These are phyloP conservation scores for Zelonia costaricensis DNA, from an alignment of 208 protist genomes.

Conservation along the genomic window DNA sequence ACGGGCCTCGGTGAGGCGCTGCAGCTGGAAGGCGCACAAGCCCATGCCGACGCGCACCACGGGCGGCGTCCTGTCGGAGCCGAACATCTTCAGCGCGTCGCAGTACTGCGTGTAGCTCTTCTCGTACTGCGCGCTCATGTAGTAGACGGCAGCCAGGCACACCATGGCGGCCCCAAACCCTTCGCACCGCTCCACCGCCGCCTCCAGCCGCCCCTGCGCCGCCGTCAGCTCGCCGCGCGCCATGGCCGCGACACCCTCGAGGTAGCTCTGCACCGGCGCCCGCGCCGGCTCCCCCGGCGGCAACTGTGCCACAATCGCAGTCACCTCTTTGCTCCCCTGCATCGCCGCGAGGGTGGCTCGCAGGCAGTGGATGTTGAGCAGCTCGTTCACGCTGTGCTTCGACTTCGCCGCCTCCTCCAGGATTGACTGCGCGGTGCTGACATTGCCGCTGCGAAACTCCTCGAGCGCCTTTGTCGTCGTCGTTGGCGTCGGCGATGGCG, in stretches of 20 bases:
- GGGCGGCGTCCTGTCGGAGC: constrained; percentile 50
- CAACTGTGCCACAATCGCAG: constrained; percentile 12
- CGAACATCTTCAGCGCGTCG: constrained; percentile 62
- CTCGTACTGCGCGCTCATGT: constrained; percentile 63
- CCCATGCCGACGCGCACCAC: constrained; percentile 86
- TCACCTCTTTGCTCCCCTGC: constrained; percentile 53
- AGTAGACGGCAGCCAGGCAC: constrained; percentile 73
- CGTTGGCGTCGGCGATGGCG: not conserved
- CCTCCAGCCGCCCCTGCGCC: constrained; percentile 69
- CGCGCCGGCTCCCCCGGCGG: constrained; percentile 20
- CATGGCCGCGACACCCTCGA: constrained; percentile 75
- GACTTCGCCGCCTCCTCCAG: constrained; percentile 39
- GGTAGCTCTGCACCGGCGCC: constrained; percentile 53
- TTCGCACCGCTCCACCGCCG: constrained; percentile 44
- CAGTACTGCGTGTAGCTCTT: constrained; percentile 76
- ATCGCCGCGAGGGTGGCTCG: constrained; percentile 77
- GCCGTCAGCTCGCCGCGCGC: constrained; percentile 53
- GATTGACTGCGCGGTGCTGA: constrained; percentile 45
- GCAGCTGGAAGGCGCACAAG: constrained; percentile 76
- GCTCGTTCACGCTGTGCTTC: constrained; percentile 42
- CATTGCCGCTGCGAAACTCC: constrained; percentile 55
- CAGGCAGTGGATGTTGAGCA: constrained; percentile 66
- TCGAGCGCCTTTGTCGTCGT: constrained; percentile 47
- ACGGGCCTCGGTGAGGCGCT: constrained; percentile 44
- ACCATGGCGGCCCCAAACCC: constrained; percentile 67